Percentiles rank a stretch among this genome's conserved stretches.
These are phyloP conservation scores for Maudiozyma pseudohumilis DNA, from an alignment of 805 yeast species.

Conservation along the genomic window DNA sequence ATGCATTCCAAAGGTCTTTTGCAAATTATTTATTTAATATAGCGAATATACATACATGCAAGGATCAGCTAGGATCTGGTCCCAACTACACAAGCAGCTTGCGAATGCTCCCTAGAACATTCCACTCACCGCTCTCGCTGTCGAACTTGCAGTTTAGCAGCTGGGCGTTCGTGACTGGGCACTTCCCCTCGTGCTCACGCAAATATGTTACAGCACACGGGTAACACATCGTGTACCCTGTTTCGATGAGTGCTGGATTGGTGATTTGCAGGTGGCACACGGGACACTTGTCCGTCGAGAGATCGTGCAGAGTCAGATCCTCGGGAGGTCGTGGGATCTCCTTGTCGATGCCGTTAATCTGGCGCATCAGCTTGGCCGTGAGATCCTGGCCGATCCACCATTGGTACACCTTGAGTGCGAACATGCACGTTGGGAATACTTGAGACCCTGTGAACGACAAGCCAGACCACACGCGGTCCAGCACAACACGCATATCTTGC, in stretches of 20 bases:
- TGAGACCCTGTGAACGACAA: slow-evolving; percentile 30
- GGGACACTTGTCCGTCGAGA: slow-evolving; percentile 40
- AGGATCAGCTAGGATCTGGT: not conserved
- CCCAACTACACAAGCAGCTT: slow-evolving; percentile 52
- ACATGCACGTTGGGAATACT: slow-evolving; percentile 71
- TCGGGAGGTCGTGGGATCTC: slow-evolving; percentile 27
- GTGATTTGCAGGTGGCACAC: slow-evolving; percentile 54
- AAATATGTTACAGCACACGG: slow-evolving; percentile 68
- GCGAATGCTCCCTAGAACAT: slow-evolving; percentile 66
- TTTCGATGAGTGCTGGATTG: slow-evolving; percentile 81
- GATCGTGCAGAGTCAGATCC: slow-evolving; percentile 1
- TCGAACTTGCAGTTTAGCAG: slow-evolving; percentile 64
- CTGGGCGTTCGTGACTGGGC: slow-evolving; percentile 73
- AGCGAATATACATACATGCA: not conserved
- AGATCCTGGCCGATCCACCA: slow-evolving; percentile 87
- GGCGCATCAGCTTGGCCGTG: slow-evolving; percentile 46
- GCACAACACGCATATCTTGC: slow-evolving; percentile 11
- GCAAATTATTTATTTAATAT: too few species aligned
- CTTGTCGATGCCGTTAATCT: slow-evolving; percentile 36
- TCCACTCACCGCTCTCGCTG: slow-evolving; percentile 51
- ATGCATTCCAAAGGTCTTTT: too few species aligned
- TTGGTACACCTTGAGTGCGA: slow-evolving; percentile 72
- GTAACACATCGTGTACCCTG: slow-evolving; percentile 86
- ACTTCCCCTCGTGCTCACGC: slow-evolving; percentile 41
- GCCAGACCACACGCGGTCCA: slow-evolving; percentile 9